These are phyloP conservation scores for Aspergillus unguis DNA, from an alignment of 2,329 filamentous ascomycete species.

Conservation along the genomic window DNA sequence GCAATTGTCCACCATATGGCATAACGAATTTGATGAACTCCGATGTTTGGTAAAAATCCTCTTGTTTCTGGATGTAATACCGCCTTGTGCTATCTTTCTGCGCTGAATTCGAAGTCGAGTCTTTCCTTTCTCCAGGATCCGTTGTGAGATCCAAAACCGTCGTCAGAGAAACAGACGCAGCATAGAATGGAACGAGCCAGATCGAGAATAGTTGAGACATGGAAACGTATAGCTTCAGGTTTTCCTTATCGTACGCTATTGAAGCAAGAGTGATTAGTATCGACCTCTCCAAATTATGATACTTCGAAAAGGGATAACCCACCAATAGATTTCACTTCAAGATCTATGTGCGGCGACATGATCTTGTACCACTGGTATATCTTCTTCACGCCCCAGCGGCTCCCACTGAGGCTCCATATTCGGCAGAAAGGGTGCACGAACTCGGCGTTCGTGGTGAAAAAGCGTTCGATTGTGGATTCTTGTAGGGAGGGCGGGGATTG, in stretches of 20 bases:
- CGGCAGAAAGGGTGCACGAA: conserved; percentile 78
- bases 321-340: conserved; percentile 63
- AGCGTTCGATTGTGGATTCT: conserved; percentile 61
- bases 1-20: conserved; percentile 55
- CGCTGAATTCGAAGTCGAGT: background rate
- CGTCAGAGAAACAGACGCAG: conserved; percentile 63
- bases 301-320: background rate
- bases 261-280: conserved; percentile 5
- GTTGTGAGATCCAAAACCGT: conserved; percentile 63
- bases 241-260: conserved; percentile 64
- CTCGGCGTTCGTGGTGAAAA: conserved; percentile 68
- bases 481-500: conserved; percentile 66
- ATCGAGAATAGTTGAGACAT: conserved; percentile 73
- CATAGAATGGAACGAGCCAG: conserved; percentile 74
- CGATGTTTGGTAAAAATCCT: conserved; percentile 76
- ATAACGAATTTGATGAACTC: conserved; percentile 72
- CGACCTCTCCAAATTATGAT: background rate
- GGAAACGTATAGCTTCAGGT: conserved; percentile 67
- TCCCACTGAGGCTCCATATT: conserved; percentile 59
- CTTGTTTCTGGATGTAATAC: conserved; percentile 73
- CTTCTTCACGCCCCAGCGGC: conserved; percentile 62
- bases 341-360: conserved; percentile 68
- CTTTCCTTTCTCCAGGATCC: conserved; percentile 30
- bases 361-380: conserved; percentile 86
- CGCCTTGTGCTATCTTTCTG: conserved; percentile 33